Conservation (phyloP, 805 yeast species). For the Zygosaccharomyces kombuchaensis region DNA sequence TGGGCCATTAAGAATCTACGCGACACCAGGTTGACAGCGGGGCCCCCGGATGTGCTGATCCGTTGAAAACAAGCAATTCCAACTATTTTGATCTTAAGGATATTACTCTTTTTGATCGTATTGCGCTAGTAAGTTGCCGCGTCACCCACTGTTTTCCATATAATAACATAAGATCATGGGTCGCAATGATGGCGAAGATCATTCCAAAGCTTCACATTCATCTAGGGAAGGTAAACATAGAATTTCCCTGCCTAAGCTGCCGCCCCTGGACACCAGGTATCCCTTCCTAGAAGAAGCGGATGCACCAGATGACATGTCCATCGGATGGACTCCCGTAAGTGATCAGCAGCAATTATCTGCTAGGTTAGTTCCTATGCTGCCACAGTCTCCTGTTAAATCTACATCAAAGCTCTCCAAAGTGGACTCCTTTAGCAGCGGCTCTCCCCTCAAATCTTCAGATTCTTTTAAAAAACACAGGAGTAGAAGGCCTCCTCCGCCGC, state of each 20-base stretch:
- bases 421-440: neutral
- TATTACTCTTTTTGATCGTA: no score
- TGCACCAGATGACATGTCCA: conserved; percentile 14
- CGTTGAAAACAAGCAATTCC: neutral
- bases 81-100: neutral
- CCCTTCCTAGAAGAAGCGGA: conserved; percentile 15
- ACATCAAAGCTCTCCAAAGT: neutral
- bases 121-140: neutral
- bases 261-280: conserved; percentile 30
- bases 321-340: conserved; percentile 26
- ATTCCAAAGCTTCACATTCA: neutral
- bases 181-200: neutral
- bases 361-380: neutral
- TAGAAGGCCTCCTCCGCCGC: conserved; percentile 29
- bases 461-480: conserved; percentile 2
- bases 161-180: neutral
- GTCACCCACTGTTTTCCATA: neutral
- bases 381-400: conserved; percentile 5
- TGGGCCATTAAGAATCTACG: neutral
- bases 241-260: conserved; percentile 26
- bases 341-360: conserved; percentile 5
- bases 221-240: neutral
- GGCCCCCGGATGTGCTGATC: conserved; percentile 5
- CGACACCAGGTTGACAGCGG: neutral
- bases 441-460: conserved; percentile 2